These are phyloP conservation scores for Pyracantha coccinea DNA, from an alignment of 331 rosid species.

Conservation along the genomic window DNA sequence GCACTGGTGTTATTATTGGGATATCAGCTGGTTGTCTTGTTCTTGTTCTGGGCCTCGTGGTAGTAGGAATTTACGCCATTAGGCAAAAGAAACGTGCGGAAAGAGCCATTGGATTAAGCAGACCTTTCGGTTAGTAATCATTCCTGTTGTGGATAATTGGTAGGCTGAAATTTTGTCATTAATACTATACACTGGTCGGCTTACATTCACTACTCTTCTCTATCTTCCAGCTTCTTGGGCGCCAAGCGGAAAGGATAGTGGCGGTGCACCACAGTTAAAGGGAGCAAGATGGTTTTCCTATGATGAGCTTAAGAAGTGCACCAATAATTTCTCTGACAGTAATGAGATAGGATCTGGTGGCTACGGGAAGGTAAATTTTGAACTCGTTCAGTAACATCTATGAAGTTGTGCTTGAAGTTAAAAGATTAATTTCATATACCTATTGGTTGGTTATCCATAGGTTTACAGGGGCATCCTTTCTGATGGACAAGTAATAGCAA, in stretches of 20 bases:
- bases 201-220: slow-evolving; percentile 4
- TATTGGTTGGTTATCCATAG: slow-evolving; percentile 24
- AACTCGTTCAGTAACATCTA: neutral
- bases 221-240: slow-evolving; percentile 79
- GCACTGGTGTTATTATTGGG: slow-evolving; percentile 41
- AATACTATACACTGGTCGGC: neutral
- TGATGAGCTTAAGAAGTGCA: slow-evolving; percentile 78
- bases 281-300: slow-evolving; percentile 98
- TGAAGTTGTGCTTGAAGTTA: neutral
- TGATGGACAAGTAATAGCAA: slow-evolving; percentile 72
- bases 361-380: slow-evolving; percentile 73
- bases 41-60: slow-evolving; percentile 60
- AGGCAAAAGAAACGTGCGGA: slow-evolving; percentile 91
- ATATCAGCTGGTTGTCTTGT: slow-evolving; percentile 48
- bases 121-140: slow-evolving; percentile 68
- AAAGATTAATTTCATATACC: neutral
- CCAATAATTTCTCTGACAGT: slow-evolving; percentile 55
- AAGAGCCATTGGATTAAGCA: slow-evolving; percentile 73
- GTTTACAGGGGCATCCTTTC: slow-evolving; percentile 72
- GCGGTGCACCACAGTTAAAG: slow-evolving; percentile 92
- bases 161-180: neutral
- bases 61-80: slow-evolving; percentile 63
- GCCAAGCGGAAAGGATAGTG: slow-evolving; percentile 86
- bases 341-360: slow-evolving; percentile 88
- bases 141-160: neutral